These are phyloP conservation scores for Pseudoneurospora amorphoporcata DNA, from an alignment of 495 filamentous ascomycete genomes.

Conservation along the genomic window DNA sequence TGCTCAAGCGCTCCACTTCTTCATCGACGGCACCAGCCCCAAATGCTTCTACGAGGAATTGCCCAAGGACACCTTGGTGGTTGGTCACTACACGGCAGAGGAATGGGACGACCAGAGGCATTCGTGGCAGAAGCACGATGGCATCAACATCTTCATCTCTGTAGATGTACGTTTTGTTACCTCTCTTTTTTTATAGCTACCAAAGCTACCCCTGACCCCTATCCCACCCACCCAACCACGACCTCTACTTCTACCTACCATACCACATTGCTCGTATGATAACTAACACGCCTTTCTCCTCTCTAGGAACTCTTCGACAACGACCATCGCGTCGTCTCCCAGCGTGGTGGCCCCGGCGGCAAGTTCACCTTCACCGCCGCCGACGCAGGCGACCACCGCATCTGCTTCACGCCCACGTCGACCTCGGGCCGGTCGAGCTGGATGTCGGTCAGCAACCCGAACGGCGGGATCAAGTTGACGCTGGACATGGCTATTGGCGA, in stretches of 20 bases:
- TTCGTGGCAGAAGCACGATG: constrained; percentile 56
- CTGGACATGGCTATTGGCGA: constrained; percentile 93
- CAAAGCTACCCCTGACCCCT: not conserved
- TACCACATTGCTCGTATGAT: not conserved
- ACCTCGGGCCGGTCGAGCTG: constrained; percentile 50
- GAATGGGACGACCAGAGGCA: constrained; percentile 59
- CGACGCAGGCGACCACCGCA: constrained; percentile 84
- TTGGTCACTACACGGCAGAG: constrained; percentile 79
- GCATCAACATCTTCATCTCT: constrained; percentile 74
- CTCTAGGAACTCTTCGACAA: constrained; percentile 85
- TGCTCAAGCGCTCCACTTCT: constrained; percentile 86
- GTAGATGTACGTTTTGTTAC: constrained; percentile 51
- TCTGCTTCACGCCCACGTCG: constrained; percentile 82
- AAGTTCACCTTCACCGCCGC: constrained; percentile 95
- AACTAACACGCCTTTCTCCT: constrained; percentile 2
- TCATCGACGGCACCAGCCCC: constrained; percentile 69
- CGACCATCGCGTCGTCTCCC: constrained; percentile 87
- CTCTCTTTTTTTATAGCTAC: not conserved
- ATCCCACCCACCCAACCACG: constrained; percentile 1
- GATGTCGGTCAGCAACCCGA: constrained; percentile 51
- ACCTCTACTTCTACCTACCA: not conserved
- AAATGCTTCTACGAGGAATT: constrained; percentile 98
- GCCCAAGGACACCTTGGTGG: constrained; percentile 90
- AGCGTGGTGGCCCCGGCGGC: constrained; percentile 63
- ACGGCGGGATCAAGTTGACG: constrained; percentile 68